Base-by-base conservation (phyloP, 345 rosid genomes). In the Kernera saxatilis region DNA sequence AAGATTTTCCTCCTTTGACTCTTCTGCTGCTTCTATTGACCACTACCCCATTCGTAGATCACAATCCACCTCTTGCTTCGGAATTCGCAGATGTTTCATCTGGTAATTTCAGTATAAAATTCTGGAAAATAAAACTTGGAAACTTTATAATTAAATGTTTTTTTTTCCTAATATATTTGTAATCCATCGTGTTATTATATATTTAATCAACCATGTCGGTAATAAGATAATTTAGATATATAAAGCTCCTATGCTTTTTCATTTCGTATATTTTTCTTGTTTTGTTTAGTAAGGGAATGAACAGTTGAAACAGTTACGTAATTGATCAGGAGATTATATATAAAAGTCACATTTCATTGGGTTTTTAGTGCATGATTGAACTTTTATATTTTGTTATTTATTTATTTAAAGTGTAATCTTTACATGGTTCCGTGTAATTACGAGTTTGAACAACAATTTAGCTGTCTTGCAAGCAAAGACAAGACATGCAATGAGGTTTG, bases 381-480 rank as follows among this genome's bases (percentile, higher is more conserved):
- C 57, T 69, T 57, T 56, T 12, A 45, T 7, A 29, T 30, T 5
- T 46, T 11, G 27, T 5, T 64, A 17, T 17, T 8, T 10, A 3
- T 2, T 35, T 6, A 35, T 21, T 22, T 32, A 10, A 26, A 18
- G 15, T 59, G 50, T 18, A 14, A 17, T n/a, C 3, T 27, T 67
- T 29, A n/a, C 2, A 60, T 49, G 71, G 13, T 54, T 54, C 22
- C 50, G 52, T 65, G 71, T 36, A 72, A 65, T 1, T 5, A 33
- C 45, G 57, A 54, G 71, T 64, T 72, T 25, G 57, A 64, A 53
- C 29, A 61, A 43, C 56, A 56, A n/a, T 56, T 39, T 14, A 67
- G 78, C 63, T 69, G 64, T 74, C 78, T 74, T 74, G 54, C 56
- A 74, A 74, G 78, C 78, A 68, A 68, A 68, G 78, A 40, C 23